A percentile compares a stretch with the other conserved stretches of the same genome.
Evolutionary conservation across 306 rosid species (phyloP).

Genomic region (Amphicarpaea edgeworthii): DNA sequence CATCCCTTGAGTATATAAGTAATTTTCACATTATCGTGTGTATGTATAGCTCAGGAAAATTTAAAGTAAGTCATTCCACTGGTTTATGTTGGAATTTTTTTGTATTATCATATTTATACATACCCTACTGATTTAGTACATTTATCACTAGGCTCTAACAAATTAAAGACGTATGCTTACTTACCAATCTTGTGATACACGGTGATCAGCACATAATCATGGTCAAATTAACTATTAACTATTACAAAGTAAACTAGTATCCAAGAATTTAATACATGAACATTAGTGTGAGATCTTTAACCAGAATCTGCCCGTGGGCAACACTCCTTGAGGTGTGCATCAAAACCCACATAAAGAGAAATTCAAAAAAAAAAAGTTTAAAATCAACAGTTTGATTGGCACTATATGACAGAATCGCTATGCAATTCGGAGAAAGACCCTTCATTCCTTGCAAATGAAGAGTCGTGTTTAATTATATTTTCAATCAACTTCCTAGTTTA

Average conservation of each 20-base stretch:
- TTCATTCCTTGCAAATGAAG: slow-evolving; percentile 57
- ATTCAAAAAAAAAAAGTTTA: not conserved
- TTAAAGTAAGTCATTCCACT: not conserved
- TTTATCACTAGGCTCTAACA: not conserved
- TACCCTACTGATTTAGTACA: not conserved
- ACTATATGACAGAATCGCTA: slow-evolving; percentile 16
- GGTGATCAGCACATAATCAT: not conserved
- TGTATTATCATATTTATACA: too few relatives aligned
- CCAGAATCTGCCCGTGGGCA: slow-evolving; percentile 24
- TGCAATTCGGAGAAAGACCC: slow-evolving; percentile 35
- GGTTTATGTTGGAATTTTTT: too few relatives aligned
- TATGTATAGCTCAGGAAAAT: not conserved
- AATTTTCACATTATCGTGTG: too few relatives aligned
- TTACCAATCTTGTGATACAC: not conserved
- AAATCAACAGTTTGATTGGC: slow-evolving; percentile 38
- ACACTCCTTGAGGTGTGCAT: slow-evolving; percentile 21
- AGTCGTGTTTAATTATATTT: slow-evolving; percentile 42
- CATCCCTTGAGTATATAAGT: not conserved
- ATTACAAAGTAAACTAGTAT: not conserved
- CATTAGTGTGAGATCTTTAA: not conserved
- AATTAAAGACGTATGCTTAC: not conserved
- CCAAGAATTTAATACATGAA: not conserved
- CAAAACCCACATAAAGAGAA: slow-evolving; percentile 17
- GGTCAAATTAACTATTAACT: slow-evolving; percentile 4
- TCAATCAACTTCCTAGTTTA: slow-evolving; percentile 57